Base-by-base conservation (phyloP, 805 yeast genomes). In the Naumovozyma dairenensis region DNA sequence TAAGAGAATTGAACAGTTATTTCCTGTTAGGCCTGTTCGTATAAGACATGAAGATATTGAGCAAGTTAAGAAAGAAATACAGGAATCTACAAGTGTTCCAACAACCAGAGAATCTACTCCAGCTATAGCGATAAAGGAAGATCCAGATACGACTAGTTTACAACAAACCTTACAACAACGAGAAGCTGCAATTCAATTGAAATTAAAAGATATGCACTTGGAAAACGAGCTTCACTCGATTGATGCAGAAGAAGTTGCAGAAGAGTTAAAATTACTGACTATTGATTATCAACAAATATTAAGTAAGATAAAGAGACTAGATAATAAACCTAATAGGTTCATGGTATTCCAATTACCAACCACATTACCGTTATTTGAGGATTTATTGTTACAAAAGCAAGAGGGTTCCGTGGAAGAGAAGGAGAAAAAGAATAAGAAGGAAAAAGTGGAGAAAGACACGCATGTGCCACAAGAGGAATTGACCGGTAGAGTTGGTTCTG, bases 1-100 rank as follows among this genome's bases (percentile, higher is more conserved):
- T 9, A 47, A 42, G 31, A 41, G 43, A 31, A 44, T 55, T 7
- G 54, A 53, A 21, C 49, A 49, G 14, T 53, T 78, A 21, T 78
- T 80, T 62, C 89, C 89, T 1, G 77, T 80, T 4, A 69, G 86
- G 45, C 83, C 89, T 1, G 65, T 65, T 7, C 67, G 85, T 55
- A 59, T 63, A 8, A 67, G 64, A 21, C 67, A 63, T 34, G 60
- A 57, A 24, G 68, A 58, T n/a, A 51, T 61, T 12, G 60, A 53
- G 4, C 38, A 52, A 1, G 52, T 61, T 15, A 62, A 64, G 36
- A 45, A 39, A 16, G 56, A 41, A 5, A 41, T 55, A 2, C 54
- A 57, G 25, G 57, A 49, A 20, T 38, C 58, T 3, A 39, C 55
- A 13, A 44, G 51, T 6, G 48, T 38, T 13, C 36, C 38, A 9